phyloP scores from a whole-genome alignment of 2,329 filamentous ascomycete genomes.

The Arthrobotrys sphaeroides region DNA sequence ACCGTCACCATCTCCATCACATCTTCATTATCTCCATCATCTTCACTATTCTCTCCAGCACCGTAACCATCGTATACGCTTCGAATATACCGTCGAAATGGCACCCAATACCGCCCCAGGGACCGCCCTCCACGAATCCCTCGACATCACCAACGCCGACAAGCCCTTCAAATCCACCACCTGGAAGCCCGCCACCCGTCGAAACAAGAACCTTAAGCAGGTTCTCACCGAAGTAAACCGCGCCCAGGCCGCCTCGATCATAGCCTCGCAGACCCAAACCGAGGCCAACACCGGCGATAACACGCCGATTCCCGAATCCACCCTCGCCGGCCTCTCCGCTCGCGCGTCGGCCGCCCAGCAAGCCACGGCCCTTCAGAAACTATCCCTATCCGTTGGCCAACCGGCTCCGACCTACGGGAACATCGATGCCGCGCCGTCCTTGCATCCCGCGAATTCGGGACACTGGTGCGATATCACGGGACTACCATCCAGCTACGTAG shows the following conservation, averaged over 20 bases:
- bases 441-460: slow-evolving; percentile 79
- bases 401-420: slow-evolving; percentile 84
- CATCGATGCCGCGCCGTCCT: slow-evolving; percentile 90
- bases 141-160: slow-evolving; percentile 86
- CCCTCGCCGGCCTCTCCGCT: slow-evolving; percentile 56
- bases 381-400: slow-evolving; percentile 63
- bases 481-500: slow-evolving; percentile 86
- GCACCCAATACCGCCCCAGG: slow-evolving; percentile 14
- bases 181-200: slow-evolving; percentile 92
- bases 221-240: slow-evolving; percentile 88
- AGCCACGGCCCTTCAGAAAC: slow-evolving; percentile 86
- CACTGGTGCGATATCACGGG: slow-evolving; percentile 97
- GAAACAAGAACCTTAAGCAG: slow-evolving; percentile 99
- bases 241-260: slow-evolving; percentile 77
- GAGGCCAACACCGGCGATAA: slow-evolving; percentile 56
- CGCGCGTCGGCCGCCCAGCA: slow-evolving; percentile 60
- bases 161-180: slow-evolving; percentile 89
- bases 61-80: background rate
- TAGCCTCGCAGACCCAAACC: slow-evolving; percentile 61
- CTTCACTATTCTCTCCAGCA: background rate
- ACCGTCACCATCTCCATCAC: background rate
- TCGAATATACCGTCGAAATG: slow-evolving; percentile 14
- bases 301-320: slow-evolving; percentile 57
- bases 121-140: slow-evolving; percentile 76
- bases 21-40: background rate